Evolutionary conservation across 192 early-diverging fungal species (phyloP), one percentile per base, ranked within the genome.

Genomic region (Radiomyces spectabilis): DNA sequence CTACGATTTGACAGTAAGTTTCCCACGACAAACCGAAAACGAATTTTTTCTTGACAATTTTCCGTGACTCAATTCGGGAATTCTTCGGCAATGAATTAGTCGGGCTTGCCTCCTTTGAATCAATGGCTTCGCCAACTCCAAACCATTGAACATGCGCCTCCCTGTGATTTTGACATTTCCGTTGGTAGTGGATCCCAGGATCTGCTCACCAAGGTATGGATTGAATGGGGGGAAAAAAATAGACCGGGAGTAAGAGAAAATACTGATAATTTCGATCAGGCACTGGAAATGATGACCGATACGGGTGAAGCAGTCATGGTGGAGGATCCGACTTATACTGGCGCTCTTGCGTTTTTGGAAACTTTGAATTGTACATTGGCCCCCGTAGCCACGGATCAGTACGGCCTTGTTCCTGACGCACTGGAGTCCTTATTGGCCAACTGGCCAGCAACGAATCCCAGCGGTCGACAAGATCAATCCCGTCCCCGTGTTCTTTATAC

Each of bases 401-500:
- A 78, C 29, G 88, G 88, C 29, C 68, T 86, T 37, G 38, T 87
- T 12, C 86, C 88, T 1, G 66, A 68, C 13, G 70, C 66, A 2
- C 65, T 91, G 2, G 75, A 82, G 10, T 49, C 51, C 9, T 51
- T 82, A 34, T 60, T 80, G 13, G 49, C 72, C 16, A 70, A 48
- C 9, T 66, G 81, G 77, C 43, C 60, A 9, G 57, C 53, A 4
- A 35, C 21, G 3, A 53, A 61, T 6, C 44, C 45, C 4, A 33
- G 9, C 13, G 34, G 44, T 15, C 52, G 53, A n/a, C 41, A 50
- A 15, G 64, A 66, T 33, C 53, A 67, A 24, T 64, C 77, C 1
- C 65, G 71, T 19, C 65, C 81, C 41, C 59, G 67, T 53, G 26
- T 73, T 59, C 61, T 88, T 10, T 91, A 92, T 61, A 83, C 86